Percentiles rank a stretch among this genome's conserved stretches.
These are phyloP conservation scores for Oemleria cerasiformis DNA, from an alignment of 306 rosid genomes.

Conservation along the genomic window DNA sequence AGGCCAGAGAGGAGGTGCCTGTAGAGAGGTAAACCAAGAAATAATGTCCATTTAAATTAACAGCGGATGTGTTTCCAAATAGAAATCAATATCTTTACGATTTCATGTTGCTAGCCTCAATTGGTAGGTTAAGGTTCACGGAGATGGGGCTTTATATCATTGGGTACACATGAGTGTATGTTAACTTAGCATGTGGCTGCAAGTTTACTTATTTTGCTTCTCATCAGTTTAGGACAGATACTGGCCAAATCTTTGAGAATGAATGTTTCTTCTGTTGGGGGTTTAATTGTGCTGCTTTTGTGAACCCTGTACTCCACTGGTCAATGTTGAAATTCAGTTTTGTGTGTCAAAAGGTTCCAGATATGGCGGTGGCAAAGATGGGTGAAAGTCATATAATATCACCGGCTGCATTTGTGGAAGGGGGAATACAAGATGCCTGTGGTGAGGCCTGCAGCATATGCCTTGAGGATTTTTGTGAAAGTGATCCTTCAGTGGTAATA, in stretches of 20 bases:
- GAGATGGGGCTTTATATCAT: slow-evolving; percentile 3
- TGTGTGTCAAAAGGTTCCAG: slow-evolving; percentile 37
- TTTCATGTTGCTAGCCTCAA: not conserved
- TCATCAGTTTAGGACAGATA: slow-evolving; percentile 1
- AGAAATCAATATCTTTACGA: not conserved
- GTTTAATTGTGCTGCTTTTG: not conserved
- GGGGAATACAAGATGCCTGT: slow-evolving; percentile 84
- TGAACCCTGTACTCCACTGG: not conserved
- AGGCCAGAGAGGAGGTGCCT: not conserved
- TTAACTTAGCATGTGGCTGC: not conserved
- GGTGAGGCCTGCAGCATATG: slow-evolving; percentile 96
- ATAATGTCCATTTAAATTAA: not conserved
- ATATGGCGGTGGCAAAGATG: slow-evolving; percentile 47
- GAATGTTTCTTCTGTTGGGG: slow-evolving; percentile 12
- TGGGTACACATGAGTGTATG: not conserved
- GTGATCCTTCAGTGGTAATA: slow-evolving; percentile 81
- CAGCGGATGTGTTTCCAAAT: not conserved
- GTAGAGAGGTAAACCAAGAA: not conserved
- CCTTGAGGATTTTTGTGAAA: slow-evolving; percentile 79
- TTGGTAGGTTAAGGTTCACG: slow-evolving; percentile 10
- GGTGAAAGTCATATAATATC: slow-evolving; percentile 61
- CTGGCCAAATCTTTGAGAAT: not conserved
- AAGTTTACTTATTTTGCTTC: not conserved
- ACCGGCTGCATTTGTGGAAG: slow-evolving; percentile 91
- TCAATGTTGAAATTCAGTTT: slow-evolving; percentile 28